Percentiles rank a stretch among this genome's conserved stretches.
Conservation (phyloP, 2,329 filamentous ascomycete species). For the Pseudogymnoascus sp. region DNA sequence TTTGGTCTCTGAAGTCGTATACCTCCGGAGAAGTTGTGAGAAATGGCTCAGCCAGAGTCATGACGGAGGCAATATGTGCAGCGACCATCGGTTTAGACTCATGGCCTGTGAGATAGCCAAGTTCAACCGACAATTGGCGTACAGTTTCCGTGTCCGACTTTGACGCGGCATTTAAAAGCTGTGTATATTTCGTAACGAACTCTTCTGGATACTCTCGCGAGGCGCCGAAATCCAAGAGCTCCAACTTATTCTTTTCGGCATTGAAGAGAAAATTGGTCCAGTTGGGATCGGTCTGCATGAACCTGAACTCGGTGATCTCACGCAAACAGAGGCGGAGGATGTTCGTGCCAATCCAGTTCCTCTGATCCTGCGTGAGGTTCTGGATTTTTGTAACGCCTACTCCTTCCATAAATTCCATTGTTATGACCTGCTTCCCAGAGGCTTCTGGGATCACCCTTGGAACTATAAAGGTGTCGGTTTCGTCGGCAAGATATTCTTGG, state of each 20-base stretch:
- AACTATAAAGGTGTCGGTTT: constrained; percentile 68
- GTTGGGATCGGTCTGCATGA: constrained; percentile 99
- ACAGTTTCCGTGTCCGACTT: constrained; percentile 58
- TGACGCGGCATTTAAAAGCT: constrained; percentile 72
- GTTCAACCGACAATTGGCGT: constrained; percentile 59
- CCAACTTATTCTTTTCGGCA: constrained; percentile 60
- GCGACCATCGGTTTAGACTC: constrained; percentile 82
- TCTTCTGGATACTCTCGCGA: constrained; percentile 73
- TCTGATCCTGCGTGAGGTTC: constrained; percentile 70
- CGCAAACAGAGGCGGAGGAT: constrained; percentile 85
- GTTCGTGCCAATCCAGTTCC: constrained; percentile 94
- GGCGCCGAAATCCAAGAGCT: constrained; percentile 92
- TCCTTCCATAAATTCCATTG: constrained; percentile 87
- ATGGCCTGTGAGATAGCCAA: constrained; percentile 88
- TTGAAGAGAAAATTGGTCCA: constrained; percentile 99
- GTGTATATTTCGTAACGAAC: constrained; percentile 76
- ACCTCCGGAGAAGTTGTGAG: constrained; percentile 65
- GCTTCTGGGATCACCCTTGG: constrained; percentile 72
- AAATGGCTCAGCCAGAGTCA: constrained; percentile 91
- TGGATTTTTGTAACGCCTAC: constrained; percentile 75
- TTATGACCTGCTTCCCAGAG: constrained; percentile 78
- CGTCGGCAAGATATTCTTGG: constrained; percentile 65
- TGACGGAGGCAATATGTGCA: constrained; percentile 79
- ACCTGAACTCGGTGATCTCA: constrained; percentile 88
- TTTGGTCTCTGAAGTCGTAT: constrained; percentile 91